These are phyloP conservation scores for Nannizziopsis barbatae DNA, from an alignment of 2,329 filamentous ascomycete genomes.

Conservation along the genomic window DNA sequence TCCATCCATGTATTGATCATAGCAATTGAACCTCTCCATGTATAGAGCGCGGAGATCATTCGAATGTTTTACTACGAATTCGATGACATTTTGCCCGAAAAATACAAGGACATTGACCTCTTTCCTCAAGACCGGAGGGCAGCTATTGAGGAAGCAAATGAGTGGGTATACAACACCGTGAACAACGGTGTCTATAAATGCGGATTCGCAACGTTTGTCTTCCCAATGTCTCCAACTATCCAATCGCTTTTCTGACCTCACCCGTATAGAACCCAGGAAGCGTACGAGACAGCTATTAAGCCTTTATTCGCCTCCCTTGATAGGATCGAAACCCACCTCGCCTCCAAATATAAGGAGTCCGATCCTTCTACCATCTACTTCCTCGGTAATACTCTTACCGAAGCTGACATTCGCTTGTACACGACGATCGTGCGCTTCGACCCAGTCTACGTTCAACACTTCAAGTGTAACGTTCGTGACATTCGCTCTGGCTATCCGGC, in stretches of 20 bases:
- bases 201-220: conserved; percentile 59
- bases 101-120: conserved; percentile 52
- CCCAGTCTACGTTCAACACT: conserved; percentile 69
- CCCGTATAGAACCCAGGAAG: conserved; percentile 49
- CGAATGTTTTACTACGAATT: conserved; percentile 81
- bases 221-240: background rate
- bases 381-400: conserved; percentile 64
- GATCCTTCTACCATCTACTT: conserved; percentile 49
- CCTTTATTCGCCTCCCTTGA: conserved; percentile 68
- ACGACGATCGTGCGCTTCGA: conserved; percentile 65
- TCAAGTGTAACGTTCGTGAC: conserved; percentile 73
- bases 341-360: conserved; percentile 25
- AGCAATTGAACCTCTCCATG: background rate
- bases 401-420: conserved; percentile 68
- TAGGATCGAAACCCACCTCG: conserved; percentile 60
- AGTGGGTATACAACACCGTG: conserved; percentile 62
- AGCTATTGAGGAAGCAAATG: conserved; percentile 65
- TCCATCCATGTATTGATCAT: background rate
- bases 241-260: background rate
- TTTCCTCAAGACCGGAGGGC: conserved; percentile 54
- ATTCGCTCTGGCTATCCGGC: conserved; percentile 73
- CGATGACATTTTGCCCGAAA: conserved; percentile 53
- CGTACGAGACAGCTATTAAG: conserved; percentile 64
- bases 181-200: conserved; percentile 46
- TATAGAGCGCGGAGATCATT: conserved; percentile 65